A percentile compares a stretch with the other conserved stretches of the same genome.
Conservation (phyloP, 2,329 filamentous ascomycete genomes). For the Fusarium domesticum region DNA sequence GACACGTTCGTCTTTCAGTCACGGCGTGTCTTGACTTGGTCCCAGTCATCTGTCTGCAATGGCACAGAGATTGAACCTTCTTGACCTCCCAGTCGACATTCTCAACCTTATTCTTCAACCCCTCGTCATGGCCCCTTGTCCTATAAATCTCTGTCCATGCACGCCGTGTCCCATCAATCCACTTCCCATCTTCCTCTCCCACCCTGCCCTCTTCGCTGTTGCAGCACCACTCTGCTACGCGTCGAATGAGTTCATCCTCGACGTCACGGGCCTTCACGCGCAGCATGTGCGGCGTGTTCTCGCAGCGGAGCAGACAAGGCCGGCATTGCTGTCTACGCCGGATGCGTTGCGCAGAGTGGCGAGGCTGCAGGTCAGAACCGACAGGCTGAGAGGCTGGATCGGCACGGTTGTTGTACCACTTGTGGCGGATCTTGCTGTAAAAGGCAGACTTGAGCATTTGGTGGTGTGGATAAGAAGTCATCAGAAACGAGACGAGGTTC, state of each 20-base stretch:
- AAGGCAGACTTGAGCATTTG: slow-evolving; percentile 30
- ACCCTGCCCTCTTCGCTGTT: slow-evolving; percentile 33
- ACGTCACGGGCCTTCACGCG: slow-evolving; percentile 29
- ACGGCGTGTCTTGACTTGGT: no score
- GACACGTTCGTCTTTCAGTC: no score
- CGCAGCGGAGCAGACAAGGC: slow-evolving; percentile 18
- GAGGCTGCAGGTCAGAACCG: slow-evolving; percentile 30
- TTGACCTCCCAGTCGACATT: slow-evolving; percentile 36
- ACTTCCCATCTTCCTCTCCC: slow-evolving; percentile 32
- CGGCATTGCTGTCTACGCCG: slow-evolving; percentile 24
- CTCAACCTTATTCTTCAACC: slow-evolving; percentile 31
- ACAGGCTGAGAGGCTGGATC: slow-evolving; percentile 34
- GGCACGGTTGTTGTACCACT: slow-evolving; percentile 29
- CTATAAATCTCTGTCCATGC: slow-evolving; percentile 32
- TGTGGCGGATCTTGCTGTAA: slow-evolving; percentile 33
- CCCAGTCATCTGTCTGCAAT: slow-evolving; percentile 1
- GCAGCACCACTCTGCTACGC: slow-evolving; percentile 34
- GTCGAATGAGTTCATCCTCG: slow-evolving; percentile 32
- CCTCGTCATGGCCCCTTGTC: slow-evolving; percentile 26
- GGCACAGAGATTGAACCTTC: slow-evolving; percentile 25
- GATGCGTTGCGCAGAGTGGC: slow-evolving; percentile 27
- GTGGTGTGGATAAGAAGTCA: slow-evolving; percentile 19
- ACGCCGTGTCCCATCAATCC: slow-evolving; percentile 21
- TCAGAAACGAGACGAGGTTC: slow-evolving; percentile 4
- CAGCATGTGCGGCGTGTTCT: slow-evolving; percentile 28